These are phyloP conservation scores for Neonectria ditissima DNA, from an alignment of 2,329 filamentous ascomycete genomes.

Conservation along the genomic window DNA sequence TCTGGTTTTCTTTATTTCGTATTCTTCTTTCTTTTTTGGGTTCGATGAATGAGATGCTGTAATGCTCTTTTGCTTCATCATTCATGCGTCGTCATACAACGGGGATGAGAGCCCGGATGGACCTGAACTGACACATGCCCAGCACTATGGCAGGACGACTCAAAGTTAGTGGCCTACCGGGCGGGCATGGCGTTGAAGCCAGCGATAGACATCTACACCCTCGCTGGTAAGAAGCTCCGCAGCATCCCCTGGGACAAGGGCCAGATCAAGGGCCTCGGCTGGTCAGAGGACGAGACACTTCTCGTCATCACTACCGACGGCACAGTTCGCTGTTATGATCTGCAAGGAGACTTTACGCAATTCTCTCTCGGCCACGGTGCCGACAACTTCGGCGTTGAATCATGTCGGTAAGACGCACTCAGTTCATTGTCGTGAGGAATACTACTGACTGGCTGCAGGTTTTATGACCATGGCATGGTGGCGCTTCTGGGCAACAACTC, in stretches of 20 bases:
- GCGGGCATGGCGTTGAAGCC: slow-evolving; percentile 79
- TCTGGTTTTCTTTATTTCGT: background rate
- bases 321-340: slow-evolving; percentile 87
- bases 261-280: slow-evolving; percentile 87
- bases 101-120: background rate
- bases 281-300: slow-evolving; percentile 95
- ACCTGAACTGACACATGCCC: slow-evolving; percentile 31
- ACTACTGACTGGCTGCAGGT: slow-evolving; percentile 56
- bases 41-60: background rate
- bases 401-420: slow-evolving; percentile 70
- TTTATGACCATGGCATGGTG: slow-evolving; percentile 93
- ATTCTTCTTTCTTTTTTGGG: background rate
- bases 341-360: slow-evolving; percentile 95
- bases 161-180: slow-evolving; percentile 83
- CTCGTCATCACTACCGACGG: slow-evolving; percentile 91
- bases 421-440: too few relatives aligned
- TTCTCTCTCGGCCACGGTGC: slow-evolving; percentile 92
- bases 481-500: slow-evolving; percentile 90
- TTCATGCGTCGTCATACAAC: slow-evolving; percentile 22
- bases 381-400: slow-evolving; percentile 86
- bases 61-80: background rate
- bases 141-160: slow-evolving; percentile 92
- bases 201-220: slow-evolving; percentile 94
- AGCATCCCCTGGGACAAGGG: slow-evolving; percentile 93
- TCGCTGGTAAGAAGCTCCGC: slow-evolving; percentile 87